Evolutionary conservation across 2,329 filamentous ascomycete genomes (phyloP), one percentile per base, ranked within the genome.

Genomic region (Colletotrichum destructivum): DNA sequence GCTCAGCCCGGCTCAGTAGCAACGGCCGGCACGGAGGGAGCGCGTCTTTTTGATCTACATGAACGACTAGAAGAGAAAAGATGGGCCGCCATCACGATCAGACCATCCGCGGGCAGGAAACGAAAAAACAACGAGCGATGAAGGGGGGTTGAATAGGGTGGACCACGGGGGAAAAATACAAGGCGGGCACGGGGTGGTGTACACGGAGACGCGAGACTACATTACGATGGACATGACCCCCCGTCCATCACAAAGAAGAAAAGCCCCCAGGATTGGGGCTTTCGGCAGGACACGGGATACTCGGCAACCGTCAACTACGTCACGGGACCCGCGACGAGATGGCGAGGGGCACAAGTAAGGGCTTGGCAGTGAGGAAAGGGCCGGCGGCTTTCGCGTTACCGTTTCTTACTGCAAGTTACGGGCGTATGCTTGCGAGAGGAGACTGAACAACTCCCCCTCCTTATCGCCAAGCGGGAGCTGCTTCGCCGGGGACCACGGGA

Each of bases 211-310:
- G 23, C 40, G 40, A 63, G 49, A 54, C 40, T 35, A 44, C 55
- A 44, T 38, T 38, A 26, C 60, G 60, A 47, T 42, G 60, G 49
- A 55, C 49, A 47, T 13, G 4, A n/a, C n/a, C 38, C 21, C 49
- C 38, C 38, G 49, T 15, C 9, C 46, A 40, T n/a, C 60, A 38
- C 31, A 26, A 40, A 26, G 8, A 38, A 38, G 35, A 2, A 52
- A 31, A 8, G 31, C 61, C 18, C 61, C 51, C 23, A 40, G 40
- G 9, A 55, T 44, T 63, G 61, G 61, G 61, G 49, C 52, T 38
- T 55, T 71, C n/a, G 46, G 59, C 57, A 63, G 65, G 57, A 47
- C 52, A 71, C 46, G 51, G 59, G 47, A 59, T 21, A 40, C 21
- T 31, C 46, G 49, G 59, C 49, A 44, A 44, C 42, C 35, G 49